Evolutionary conservation across 768 basidiomycete species (phyloP), one percentile per base, ranked within the genome.

Genomic region (Hygrophoropsis aurantiaca): DNA sequence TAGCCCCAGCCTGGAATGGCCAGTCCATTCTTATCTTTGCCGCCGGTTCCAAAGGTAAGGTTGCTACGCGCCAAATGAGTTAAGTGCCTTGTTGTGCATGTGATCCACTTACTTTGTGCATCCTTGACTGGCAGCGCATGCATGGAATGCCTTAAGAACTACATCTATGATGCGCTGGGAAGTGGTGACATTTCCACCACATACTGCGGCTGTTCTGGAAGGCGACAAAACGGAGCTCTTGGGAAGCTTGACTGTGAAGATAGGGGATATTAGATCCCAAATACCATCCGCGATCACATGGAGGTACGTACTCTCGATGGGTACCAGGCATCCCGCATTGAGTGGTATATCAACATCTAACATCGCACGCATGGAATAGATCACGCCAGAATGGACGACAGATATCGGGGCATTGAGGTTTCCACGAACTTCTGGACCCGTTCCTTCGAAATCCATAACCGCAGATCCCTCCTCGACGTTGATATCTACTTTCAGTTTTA

Each of bases 111-210:
- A 90, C 90, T 94, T 94, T 38, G 90, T 94, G 58, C 90, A 91
- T 1, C 94, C 94, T 62, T 97, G 94, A 58, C 89, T 91, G 0
- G 93, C 94, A 15, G 93, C 92, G 39, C 84, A 86, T 3, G 91
- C 93, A 56, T 87, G 79, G 73, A 97, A 97, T 0, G 94, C 93
- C 62, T 88, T 91, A 27, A 97, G 71, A 26, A 97, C 88, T 2
- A 94, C 92, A 60, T 97, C 94, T 2, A 94, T 90, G 37, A 95
- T 90, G n/a, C 94, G 77, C 60, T 95, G 94, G 5, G 85, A 89
- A 3, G 92, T 94, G 37, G 91, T 70, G 2, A 94, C 92, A 60
- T 97, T 97, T 10, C 94, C 94, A 24, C 89, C 93, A 53, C 92
- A 94, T 5, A 95, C 92, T 0, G 94, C 94, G 9, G 89, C 90